A percentile compares a stretch with the other conserved stretches of the same genome.
Conservation (phyloP, 805 yeast genomes). For the Blastobotrys americana region DNA sequence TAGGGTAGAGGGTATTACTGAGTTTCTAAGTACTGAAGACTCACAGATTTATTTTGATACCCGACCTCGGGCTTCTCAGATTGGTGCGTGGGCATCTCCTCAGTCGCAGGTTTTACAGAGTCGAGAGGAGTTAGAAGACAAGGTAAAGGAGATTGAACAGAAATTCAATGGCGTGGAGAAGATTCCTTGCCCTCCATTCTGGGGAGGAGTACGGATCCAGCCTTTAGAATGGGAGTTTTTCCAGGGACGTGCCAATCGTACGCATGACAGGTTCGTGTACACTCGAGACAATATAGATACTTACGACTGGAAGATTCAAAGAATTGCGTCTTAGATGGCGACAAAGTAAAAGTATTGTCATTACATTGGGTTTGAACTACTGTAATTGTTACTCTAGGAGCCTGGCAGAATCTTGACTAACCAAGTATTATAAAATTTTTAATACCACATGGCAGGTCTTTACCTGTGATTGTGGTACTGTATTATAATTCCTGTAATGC, state of each 20-base stretch:
- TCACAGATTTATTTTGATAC: slow-evolving; percentile 73
- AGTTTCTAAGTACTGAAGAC: slow-evolving; percentile 63
- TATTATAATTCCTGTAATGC: too few relatives aligned
- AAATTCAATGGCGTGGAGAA: slow-evolving; percentile 55
- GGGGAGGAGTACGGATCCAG: slow-evolving; percentile 91
- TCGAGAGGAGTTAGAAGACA: slow-evolving; percentile 57
- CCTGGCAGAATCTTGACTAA: too few relatives aligned
- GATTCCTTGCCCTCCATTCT: slow-evolving; percentile 83
- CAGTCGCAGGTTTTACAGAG: slow-evolving; percentile 56
- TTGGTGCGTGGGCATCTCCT: slow-evolving; percentile 97
- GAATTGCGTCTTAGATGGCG: slow-evolving; percentile 59
- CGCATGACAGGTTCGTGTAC: slow-evolving; percentile 82
- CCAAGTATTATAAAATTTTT: too few relatives aligned
- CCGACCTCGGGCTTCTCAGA: slow-evolving; percentile 85
- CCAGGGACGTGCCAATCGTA: slow-evolving; percentile 89
- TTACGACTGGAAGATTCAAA: slow-evolving; percentile 53
- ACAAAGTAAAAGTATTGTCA: not conserved
- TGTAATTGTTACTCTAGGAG: too few relatives aligned
- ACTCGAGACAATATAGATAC: slow-evolving; percentile 39
- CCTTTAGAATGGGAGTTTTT: slow-evolving; percentile 93
- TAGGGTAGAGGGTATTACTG: slow-evolving; percentile 81
- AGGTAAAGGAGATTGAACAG: slow-evolving; percentile 41
- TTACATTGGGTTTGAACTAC: not conserved
- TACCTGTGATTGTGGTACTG: too few relatives aligned
- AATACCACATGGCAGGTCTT: too few relatives aligned